These are phyloP conservation scores for Cyberlindnera mycetangii DNA, from an alignment of 805 yeast species.

Conservation along the genomic window DNA sequence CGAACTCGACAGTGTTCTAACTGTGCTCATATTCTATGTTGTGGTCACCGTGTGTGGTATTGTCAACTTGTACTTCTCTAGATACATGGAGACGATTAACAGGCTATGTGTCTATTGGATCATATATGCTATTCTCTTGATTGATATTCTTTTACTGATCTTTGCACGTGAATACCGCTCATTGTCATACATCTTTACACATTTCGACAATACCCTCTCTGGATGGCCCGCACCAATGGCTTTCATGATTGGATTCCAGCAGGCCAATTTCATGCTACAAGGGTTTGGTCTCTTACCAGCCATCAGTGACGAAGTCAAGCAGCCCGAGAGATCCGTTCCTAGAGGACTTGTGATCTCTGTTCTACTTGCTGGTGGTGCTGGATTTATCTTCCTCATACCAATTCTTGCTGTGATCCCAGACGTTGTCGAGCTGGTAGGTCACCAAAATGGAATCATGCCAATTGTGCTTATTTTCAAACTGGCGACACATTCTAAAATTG, in stretches of 20 bases:
- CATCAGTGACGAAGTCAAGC: constrained; percentile 76
- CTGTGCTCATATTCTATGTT: constrained; percentile 53
- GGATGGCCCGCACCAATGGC: constrained; percentile 76
- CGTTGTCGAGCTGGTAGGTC: constrained; percentile 49
- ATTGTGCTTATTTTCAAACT: constrained; percentile 72
- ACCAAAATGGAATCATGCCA: constrained; percentile 69
- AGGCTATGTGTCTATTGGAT: constrained; percentile 75
- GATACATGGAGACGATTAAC: constrained; percentile 60
- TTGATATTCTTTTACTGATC: constrained; percentile 59
- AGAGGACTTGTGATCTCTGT: constrained; percentile 69
- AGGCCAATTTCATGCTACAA: constrained; percentile 74
- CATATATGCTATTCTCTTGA: constrained; percentile 62
- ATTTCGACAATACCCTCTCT: constrained; percentile 67
- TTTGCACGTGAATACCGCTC: constrained; percentile 59
- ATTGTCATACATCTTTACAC: constrained; percentile 54
- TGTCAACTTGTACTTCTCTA: constrained; percentile 59
- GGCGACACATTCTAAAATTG: constrained; percentile 64
- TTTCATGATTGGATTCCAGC: constrained; percentile 73
- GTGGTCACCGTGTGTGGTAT: constrained; percentile 60
- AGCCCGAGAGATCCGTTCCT: constrained; percentile 73
- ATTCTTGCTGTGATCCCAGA: constrained; percentile 72
- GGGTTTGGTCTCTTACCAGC: constrained; percentile 83
- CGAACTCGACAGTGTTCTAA: constrained; percentile 52
- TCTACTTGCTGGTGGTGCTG: constrained; percentile 60
- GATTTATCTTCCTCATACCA: constrained; percentile 70